Percentiles rank a stretch among this genome's conserved stretches.
These are phyloP conservation scores for Chloromonas sp. DNA, from an alignment of 163 green algal species.

Conservation along the genomic window DNA sequence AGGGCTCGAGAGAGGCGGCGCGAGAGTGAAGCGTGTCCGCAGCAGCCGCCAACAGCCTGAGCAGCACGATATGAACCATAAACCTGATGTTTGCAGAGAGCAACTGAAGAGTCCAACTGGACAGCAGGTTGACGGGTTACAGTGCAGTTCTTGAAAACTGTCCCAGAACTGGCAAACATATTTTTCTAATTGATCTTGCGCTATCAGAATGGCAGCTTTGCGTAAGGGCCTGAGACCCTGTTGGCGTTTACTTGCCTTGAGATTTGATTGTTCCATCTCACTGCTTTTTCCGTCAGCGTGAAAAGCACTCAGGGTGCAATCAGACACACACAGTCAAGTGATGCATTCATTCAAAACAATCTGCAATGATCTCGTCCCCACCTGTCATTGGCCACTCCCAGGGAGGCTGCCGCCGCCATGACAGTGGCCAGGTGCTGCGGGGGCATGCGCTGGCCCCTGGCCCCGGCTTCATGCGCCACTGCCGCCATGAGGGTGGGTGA, in stretches of 20 bases:
- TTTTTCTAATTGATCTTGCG: no score
- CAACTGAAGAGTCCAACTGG: neutral
- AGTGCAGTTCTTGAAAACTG: no score
- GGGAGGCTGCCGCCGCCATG: constrained; percentile 34
- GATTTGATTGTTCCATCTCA: neutral
- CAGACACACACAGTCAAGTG: no score
- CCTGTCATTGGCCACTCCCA: constrained; percentile 11
- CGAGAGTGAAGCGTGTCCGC: neutral
- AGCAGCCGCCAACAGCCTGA: neutral
- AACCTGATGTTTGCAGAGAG: no score
- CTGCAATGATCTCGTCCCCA: neutral
- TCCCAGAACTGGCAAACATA: no score
- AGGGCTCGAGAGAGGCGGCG: neutral
- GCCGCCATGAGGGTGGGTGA: constrained; percentile 18
- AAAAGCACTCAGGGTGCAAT: neutral
- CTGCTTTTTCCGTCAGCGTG: neutral
- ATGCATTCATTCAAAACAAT: no score
- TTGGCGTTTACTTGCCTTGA: neutral
- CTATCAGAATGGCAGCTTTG: no score
- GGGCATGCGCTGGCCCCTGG: constrained; percentile 14
- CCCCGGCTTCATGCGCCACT: constrained; percentile 16
- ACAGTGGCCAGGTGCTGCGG: constrained; percentile 38
- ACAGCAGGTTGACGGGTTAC: neutral
- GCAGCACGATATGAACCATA: no score
- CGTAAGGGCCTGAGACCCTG: no score